Evolutionary conservation across 2,329 filamentous ascomycete species (phyloP).

Genomic region (Karstenula rhodostoma): DNA sequence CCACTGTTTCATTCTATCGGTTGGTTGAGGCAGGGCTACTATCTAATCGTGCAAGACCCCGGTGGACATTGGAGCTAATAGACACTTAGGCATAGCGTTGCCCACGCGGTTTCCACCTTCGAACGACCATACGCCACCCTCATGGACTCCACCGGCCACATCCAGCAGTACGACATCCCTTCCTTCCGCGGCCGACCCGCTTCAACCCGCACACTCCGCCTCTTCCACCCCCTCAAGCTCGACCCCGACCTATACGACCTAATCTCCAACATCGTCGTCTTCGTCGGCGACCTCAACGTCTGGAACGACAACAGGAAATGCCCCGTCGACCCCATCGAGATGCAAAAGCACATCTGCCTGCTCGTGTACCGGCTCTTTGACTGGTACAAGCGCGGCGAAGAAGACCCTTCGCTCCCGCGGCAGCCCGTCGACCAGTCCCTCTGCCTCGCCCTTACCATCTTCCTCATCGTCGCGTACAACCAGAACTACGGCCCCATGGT

Average conservation of each 20-base stretch:
- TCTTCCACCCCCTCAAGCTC: constrained; percentile 30
- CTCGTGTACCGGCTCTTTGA: constrained; percentile 37
- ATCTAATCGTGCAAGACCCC: not conserved
- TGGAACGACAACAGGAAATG: constrained; percentile 30
- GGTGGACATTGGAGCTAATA: constrained; percentile 16
- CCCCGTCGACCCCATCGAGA: constrained; percentile 36
- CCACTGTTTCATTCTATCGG: no score
- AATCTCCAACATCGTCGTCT: constrained; percentile 28
- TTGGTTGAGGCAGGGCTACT: no score
- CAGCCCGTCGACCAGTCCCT: constrained; percentile 33
- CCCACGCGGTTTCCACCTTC: constrained; percentile 42
- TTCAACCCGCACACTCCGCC: constrained; percentile 24
- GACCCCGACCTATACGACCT: constrained; percentile 29
- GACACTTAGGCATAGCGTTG: constrained; percentile 40
- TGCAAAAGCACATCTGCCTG: constrained; percentile 41
- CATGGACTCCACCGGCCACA: constrained; percentile 24
- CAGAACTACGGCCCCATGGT: constrained; percentile 28
- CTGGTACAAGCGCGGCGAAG: constrained; percentile 35
- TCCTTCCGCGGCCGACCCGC: constrained; percentile 24
- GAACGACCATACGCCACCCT: constrained; percentile 39
- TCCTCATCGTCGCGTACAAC: constrained; percentile 34
- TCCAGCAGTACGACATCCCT: constrained; percentile 33
- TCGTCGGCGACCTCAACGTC: constrained; percentile 29
- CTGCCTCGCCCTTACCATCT: constrained; percentile 37
- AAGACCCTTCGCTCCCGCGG: constrained; percentile 3